Conservation (phyloP, 345 rosid species). For the Euphorbia lathyris region DNA sequence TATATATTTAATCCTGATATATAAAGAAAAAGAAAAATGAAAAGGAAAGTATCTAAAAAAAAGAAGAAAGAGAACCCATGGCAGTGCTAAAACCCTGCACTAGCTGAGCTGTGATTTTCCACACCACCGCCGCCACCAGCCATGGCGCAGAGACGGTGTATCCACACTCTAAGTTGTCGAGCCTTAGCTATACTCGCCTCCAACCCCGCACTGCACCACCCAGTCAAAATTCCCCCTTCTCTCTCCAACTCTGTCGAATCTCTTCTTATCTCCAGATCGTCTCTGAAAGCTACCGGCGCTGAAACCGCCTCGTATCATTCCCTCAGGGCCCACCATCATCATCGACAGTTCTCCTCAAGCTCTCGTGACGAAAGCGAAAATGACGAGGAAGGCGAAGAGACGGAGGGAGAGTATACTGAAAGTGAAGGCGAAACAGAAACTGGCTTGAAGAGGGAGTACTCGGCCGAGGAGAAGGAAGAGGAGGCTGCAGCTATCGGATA, state of each 20-base stretch:
- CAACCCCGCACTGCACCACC: conserved; percentile 20
- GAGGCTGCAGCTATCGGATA: conserved; percentile 89
- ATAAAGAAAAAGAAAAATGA: too few species aligned
- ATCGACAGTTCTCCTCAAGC: conserved; percentile 50
- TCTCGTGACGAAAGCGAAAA: conserved; percentile 23
- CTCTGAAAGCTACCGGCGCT: conserved; percentile 9
- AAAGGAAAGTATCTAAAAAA: too few species aligned
- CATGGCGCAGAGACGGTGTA: conserved; percentile 73
- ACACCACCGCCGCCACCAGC: conserved; percentile 7
- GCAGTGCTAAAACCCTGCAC: conserved; percentile 2
- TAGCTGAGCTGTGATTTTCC: conserved; percentile 4
- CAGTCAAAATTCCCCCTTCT: conserved; percentile 4
- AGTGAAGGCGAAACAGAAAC: not conserved
- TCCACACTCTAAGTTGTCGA: conserved; percentile 51
- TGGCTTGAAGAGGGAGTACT: conserved; percentile 40
- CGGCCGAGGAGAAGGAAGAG: conserved; percentile 66
- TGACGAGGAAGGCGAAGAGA: conserved; percentile 24
- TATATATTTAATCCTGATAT: too few species aligned
- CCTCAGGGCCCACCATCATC: conserved; percentile 7
- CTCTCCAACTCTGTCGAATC: conserved; percentile 17
- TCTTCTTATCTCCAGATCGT: conserved; percentile 3
- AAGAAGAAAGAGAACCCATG: too few species aligned
- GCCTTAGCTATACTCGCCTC: conserved; percentile 35
- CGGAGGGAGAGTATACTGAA: not conserved
- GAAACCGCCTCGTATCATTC: conserved; percentile 19